Percentiles rank a stretch among this genome's conserved stretches.
Evolutionary conservation across 225 moss, liverwort and hornwort species (phyloP).

Genomic region (Bryum argenteum): DNA sequence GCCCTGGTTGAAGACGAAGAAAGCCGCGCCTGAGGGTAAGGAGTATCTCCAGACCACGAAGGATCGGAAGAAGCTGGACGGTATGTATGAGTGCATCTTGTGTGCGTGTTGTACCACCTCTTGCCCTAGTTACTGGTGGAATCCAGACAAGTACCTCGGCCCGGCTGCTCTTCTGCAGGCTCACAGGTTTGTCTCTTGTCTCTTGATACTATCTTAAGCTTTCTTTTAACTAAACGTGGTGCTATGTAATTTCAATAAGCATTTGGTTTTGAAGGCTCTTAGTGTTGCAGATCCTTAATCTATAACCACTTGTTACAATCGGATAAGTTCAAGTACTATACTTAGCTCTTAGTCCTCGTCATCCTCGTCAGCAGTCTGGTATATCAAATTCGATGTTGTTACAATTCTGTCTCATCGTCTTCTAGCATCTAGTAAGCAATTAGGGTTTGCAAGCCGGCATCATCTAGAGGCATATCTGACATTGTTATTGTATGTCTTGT

Average conservation of each 20-base stretch:
- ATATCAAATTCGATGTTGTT: too few species aligned
- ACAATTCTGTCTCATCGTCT: not conserved
- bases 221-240: not conserved
- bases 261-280: too few species aligned
- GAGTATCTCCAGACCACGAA: slow-evolving; percentile 80
- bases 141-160: slow-evolving; percentile 92
- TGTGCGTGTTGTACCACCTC: slow-evolving; percentile 94
- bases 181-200: slow-evolving; percentile 53
- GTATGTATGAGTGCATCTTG: slow-evolving; percentile 99
- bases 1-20: slow-evolving; percentile 94
- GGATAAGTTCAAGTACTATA: not conserved
- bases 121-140: slow-evolving; percentile 99
- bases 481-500: not conserved
- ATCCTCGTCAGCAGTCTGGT: not conserved
- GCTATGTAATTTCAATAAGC: too few species aligned
- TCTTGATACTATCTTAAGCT: too few species aligned
- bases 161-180: slow-evolving; percentile 92
- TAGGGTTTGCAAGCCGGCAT: too few species aligned
- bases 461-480: too few species aligned
- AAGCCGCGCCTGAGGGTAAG: slow-evolving; percentile 48
- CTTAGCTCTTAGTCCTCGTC: not conserved
- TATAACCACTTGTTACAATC: too few species aligned
- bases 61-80: slow-evolving; percentile 86
- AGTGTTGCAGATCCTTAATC: too few species aligned
- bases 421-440: too few species aligned